These are phyloP conservation scores for Tremella fuciformis DNA, from an alignment of 768 basidiomycete species.

Conservation along the genomic window DNA sequence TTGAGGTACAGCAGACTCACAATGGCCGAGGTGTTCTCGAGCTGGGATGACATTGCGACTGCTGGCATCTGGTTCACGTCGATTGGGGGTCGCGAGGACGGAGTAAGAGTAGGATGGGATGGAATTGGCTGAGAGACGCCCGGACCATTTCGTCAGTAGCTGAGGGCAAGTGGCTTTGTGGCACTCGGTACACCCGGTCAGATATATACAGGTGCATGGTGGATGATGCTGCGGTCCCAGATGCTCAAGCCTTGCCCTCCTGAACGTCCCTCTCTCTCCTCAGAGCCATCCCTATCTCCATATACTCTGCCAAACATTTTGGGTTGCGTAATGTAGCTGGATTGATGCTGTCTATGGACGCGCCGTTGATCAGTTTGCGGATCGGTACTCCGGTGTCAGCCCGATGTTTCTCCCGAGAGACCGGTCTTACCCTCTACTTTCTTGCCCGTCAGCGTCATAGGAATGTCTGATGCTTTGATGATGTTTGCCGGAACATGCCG, in stretches of 20 bases:
- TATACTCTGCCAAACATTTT: conserved; percentile 66
- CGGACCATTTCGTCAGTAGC: too few species aligned
- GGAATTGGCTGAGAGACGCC: too few species aligned
- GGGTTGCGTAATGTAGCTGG: conserved; percentile 71
- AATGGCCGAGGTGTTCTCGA: conserved; percentile 41
- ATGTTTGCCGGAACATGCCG: conserved; percentile 76
- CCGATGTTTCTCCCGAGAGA: not conserved
- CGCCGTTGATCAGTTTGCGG: conserved; percentile 64
- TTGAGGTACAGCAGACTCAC: conserved; percentile 17
- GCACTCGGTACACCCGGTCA: too few species aligned
- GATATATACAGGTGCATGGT: too few species aligned
- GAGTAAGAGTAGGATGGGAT: too few species aligned
- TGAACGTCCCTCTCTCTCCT: conserved; percentile 55
- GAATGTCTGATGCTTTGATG: conserved; percentile 67
- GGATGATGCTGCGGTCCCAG: too few species aligned
- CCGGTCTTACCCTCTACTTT: conserved; percentile 59
- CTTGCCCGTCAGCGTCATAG: conserved; percentile 77
- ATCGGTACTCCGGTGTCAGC: conserved; percentile 11
- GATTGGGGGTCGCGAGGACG: too few species aligned
- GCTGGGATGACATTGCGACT: conserved; percentile 26
- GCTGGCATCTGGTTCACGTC: conserved; percentile 1
- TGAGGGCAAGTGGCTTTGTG: too few species aligned
- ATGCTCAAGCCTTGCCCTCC: not conserved
- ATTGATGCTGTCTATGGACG: conserved; percentile 66
- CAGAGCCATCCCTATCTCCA: conserved; percentile 55